A percentile compares a stretch with the other conserved stretches of the same genome.
These are phyloP conservation scores for Musa schizocarpa DNA, from an alignment of 176 grass and related monocot genomes.

Conservation along the genomic window DNA sequence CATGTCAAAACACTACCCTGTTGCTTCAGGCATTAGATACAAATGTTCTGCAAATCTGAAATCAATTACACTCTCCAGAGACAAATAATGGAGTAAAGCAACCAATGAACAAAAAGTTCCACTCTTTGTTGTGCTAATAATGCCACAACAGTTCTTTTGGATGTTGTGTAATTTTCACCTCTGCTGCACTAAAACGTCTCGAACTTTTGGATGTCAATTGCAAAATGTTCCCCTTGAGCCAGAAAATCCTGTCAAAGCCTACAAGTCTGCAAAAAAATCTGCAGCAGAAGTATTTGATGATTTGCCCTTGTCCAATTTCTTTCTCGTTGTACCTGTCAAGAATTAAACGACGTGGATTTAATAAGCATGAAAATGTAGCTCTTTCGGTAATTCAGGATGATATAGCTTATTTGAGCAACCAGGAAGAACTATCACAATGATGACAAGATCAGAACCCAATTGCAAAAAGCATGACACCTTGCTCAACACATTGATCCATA, in stretches of 20 bases:
- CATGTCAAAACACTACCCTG: no score
- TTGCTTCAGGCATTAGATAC: no score
- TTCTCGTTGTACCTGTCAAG: slow-evolving; percentile 27
- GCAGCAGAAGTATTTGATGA: slow-evolving; percentile 11
- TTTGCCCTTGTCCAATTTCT: slow-evolving; percentile 26
- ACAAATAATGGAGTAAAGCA: not conserved
- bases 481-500: no score
- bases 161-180: no score
- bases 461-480: no score
- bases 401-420: no score
- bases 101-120: not conserved
- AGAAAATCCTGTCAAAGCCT: not conserved
- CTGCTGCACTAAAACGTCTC: not conserved
- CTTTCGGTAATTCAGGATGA: not conserved
- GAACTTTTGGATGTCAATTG: not conserved
- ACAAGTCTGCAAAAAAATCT: slow-evolving; percentile 62
- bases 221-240: not conserved
- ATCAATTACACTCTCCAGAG: not conserved
- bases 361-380: not conserved
- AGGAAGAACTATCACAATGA: no score
- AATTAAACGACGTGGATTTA: slow-evolving; percentile 1
- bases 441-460: not conserved
- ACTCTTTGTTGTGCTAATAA: not conserved
- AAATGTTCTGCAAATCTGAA: not conserved
- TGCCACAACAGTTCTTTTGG: no score